Evolutionary conservation across 192 early-diverging fungal species (phyloP).

Genomic region (Coemansia sp.): DNA sequence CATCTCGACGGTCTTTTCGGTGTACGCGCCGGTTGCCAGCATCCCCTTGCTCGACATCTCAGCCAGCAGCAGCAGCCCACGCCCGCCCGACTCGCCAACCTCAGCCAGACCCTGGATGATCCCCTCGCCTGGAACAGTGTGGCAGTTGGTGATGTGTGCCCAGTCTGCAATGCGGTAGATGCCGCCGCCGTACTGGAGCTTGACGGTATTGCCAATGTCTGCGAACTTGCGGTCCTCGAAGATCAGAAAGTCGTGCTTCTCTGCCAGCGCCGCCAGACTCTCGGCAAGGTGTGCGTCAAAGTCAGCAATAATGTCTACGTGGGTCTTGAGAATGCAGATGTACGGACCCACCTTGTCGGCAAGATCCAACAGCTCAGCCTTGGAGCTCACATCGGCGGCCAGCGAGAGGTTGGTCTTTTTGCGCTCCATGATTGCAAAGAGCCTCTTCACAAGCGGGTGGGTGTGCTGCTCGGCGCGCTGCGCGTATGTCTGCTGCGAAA

Average conservation of each 20-base stretch:
- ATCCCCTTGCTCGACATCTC: slow-evolving; percentile 97
- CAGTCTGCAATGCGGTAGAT: slow-evolving; percentile 92
- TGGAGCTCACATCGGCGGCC: slow-evolving; percentile 87
- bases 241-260: slow-evolving; percentile 93
- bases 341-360: slow-evolving; percentile 90
- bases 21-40: slow-evolving; percentile 80
- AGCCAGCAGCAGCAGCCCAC: slow-evolving; percentile 86
- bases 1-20: slow-evolving; percentile 80
- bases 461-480: slow-evolving; percentile 66
- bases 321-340: slow-evolving; percentile 97
- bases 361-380: slow-evolving; percentile 82
- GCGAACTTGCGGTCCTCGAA: slow-evolving; percentile 99
- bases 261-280: slow-evolving; percentile 70
- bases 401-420: slow-evolving; percentile 92
- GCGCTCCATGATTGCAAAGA: slow-evolving; percentile 81
- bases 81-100: slow-evolving; percentile 74
- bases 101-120: slow-evolving; percentile 91
- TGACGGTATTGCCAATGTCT: slow-evolving; percentile 98
- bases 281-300: slow-evolving; percentile 85
- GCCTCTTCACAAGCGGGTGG: slow-evolving; percentile 73
- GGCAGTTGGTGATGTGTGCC: slow-evolving; percentile 96
- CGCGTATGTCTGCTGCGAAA: slow-evolving; percentile 59
- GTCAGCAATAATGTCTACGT: slow-evolving; percentile 91
- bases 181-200: slow-evolving; percentile 89
- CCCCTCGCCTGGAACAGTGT: slow-evolving; percentile 92